Percentiles rank a stretch among this genome's conserved stretches.
Conservation (phyloP, 2,329 filamentous ascomycete species). For the Ophiostoma novo-ulmi region DNA sequence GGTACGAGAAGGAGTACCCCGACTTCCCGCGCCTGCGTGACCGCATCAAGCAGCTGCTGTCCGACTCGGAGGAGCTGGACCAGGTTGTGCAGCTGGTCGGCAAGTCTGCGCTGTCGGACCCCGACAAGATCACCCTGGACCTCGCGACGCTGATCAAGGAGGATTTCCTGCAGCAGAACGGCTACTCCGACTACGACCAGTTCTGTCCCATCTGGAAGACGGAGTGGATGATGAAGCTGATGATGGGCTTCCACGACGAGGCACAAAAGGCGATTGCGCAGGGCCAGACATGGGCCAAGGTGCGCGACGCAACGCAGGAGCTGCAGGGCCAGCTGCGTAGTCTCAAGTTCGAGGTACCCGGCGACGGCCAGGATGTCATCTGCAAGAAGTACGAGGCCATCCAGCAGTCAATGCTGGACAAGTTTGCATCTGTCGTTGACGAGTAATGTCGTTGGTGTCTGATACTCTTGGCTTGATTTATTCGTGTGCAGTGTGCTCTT, state of each 20-base stretch:
- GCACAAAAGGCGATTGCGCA: conserved; percentile 90
- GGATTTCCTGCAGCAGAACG: conserved; percentile 98
- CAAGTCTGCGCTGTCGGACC: conserved; percentile 91
- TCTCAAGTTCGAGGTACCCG: conserved; percentile 95
- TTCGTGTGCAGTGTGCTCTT: background rate
- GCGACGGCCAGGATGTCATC: conserved; percentile 74
- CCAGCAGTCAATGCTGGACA: conserved; percentile 88
- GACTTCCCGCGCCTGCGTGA: conserved; percentile 92
- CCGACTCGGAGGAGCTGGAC: conserved; percentile 93
- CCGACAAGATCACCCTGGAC: conserved; percentile 97
- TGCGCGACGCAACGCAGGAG: conserved; percentile 82
- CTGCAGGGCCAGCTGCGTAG: conserved; percentile 78
- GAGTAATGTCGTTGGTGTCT: conserved; percentile 51
- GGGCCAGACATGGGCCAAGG: conserved; percentile 87
- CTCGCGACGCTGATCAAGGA: conserved; percentile 91
- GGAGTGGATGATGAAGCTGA: conserved; percentile 99
- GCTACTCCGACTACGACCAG: conserved; percentile 97
- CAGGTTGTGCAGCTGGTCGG: conserved; percentile 98
- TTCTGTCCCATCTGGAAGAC: conserved; percentile 99
- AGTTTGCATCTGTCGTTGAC: conserved; percentile 92
- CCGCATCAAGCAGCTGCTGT: conserved; percentile 87
- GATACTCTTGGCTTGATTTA: background rate
- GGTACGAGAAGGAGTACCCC: conserved; percentile 87
- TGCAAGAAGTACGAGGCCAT: conserved; percentile 93
- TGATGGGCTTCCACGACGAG: conserved; percentile 97